Conservation (phyloP, 2,329 filamentous ascomycete species). For the Raffaelea ambrosiae region DNA sequence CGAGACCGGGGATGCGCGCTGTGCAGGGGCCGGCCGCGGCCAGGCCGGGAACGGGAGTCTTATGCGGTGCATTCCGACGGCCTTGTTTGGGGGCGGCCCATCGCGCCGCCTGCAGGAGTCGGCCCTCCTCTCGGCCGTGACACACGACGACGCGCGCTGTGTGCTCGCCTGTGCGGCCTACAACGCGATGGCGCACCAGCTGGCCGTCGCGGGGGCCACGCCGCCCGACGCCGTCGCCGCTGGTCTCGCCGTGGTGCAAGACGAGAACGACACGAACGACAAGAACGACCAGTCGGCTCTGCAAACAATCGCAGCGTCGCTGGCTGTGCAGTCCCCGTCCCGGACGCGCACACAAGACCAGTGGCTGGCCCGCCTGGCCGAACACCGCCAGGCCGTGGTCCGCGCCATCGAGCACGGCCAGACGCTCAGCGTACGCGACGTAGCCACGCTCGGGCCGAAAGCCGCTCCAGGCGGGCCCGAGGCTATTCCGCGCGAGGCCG, state of each 20-base stretch:
- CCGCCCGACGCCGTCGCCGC: constrained; percentile 20
- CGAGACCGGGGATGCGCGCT: constrained; percentile 18
- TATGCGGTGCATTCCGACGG: constrained; percentile 39
- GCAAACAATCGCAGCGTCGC: too few species aligned
- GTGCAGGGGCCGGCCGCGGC: constrained; percentile 27
- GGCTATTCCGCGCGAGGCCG: constrained; percentile 19
- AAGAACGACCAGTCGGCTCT: too few species aligned
- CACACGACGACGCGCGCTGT: constrained; percentile 28
- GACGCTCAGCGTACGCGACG: constrained; percentile 15
- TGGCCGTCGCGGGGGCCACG: constrained; percentile 20
- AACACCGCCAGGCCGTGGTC: background rate
- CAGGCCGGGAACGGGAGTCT: constrained; percentile 35
- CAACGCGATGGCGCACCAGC: constrained; percentile 25
- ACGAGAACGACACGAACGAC: too few species aligned
- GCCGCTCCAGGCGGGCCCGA: background rate
- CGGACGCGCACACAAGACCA: background rate
- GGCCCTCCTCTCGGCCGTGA: constrained; percentile 28
- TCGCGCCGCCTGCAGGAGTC: constrained; percentile 21
- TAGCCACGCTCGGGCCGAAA: constrained; percentile 23
- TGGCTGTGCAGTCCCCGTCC: too few species aligned
- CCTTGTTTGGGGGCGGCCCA: constrained; percentile 24
- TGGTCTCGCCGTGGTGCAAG: constrained; percentile 14
- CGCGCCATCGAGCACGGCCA: constrained; percentile 20
- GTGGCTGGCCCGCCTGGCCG: background rate
- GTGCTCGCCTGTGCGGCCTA: constrained; percentile 29